Base-by-base conservation (phyloP, 2,329 filamentous ascomycete species). In the Ceratocystis colombiana region DNA sequence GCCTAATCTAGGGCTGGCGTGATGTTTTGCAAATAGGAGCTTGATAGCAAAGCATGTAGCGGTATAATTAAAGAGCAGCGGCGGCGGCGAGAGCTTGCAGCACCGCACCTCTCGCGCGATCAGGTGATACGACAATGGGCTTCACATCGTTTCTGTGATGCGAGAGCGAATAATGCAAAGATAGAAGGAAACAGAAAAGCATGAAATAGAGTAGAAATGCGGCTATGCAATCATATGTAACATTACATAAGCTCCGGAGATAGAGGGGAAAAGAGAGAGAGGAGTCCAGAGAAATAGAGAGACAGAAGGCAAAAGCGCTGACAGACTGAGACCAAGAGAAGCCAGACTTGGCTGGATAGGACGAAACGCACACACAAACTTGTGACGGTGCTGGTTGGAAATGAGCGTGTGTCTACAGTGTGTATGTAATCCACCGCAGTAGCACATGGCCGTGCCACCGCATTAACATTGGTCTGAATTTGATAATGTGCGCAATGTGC, bases 221-320 rank as follows among this genome's bases (percentile, higher is more conserved):
- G 12, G 37, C 37, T 46, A 25, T 30, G 41, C 61, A 46, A 44
- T 7, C 45, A 17, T 12, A 41, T 46, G 61, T 30, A 25, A 44
- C 20, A 45, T 44, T 44, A 62, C 30, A 44, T 25, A 45, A 20
- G 10, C 37, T 41, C 37, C 12, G 41, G 12, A 20, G n/a, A 7
- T 37, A 5, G n/a, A 45, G 33, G 45, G 33, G 20, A 57, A 57
- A 61, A 65, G 15, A 65, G 37, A 20, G 48, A 61, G 10, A 45
- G 22, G 61, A 28, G 20, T 15, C 17, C 46, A 25, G 10, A 12
- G 37, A 50, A 50, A 50, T 10, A 20, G 46, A 50, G 22, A 22
- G 46, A 50, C n/a, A 20, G 3, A n/a, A 2, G 46, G 17, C n/a
- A n/a, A 50, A 50, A 20, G 46, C 7, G 8, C n/a, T 17, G 33